Base-by-base conservation (phyloP, 2,329 filamentous ascomycete genomes). In the Cladosporium sp. region DNA sequence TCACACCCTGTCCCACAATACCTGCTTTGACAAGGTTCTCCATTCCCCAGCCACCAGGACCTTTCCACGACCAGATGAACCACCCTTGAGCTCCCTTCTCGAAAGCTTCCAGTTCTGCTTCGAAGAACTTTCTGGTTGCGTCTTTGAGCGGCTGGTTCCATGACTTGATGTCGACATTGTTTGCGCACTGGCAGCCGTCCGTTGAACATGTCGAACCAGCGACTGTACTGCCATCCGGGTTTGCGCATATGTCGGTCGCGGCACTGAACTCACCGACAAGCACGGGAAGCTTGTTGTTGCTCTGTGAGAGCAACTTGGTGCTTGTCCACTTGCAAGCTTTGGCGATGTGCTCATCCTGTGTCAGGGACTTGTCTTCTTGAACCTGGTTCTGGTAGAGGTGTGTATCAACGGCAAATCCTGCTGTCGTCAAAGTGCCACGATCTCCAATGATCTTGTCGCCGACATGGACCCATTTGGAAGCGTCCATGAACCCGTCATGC, bases 331-430 rank as follows among this genome's bases (percentile, higher is more conserved):
- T 64, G 61, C 77, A 79, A n/a, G 75, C 76, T 39, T 70, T 71
- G 44, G 65, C 61, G 35, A 78, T 71, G 61, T 78, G 77, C 22
- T 73, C 61, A 12, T 66, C 69, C 36, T 76, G 74, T 10, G 68
- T 73, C 37, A 74, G 69, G 4, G 60, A 55, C 9, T 72, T 69
- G 60, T 77, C 72, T 4, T 56, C 66, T 3, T 68, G 60, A 4
- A 68, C 71, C 58, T 74, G 73, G 59, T 78, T 73, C 62, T 78
- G 75, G 61, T 77, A 78, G 50, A 77, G 72, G 56, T 77, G 76
- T 0, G 70, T 72, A 56, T 77, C 76, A 40, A 78, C 62, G 36
- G 71, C 74, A 56, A 78, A 76, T 35, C 66, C 60, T 39, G 71
- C 67, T n/a, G 70, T 61, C 5, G 67, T 63, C 19, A 17, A 12